Base-by-base conservation (phyloP, 2,329 filamentous ascomycete species). In the Alternaria panax region DNA sequence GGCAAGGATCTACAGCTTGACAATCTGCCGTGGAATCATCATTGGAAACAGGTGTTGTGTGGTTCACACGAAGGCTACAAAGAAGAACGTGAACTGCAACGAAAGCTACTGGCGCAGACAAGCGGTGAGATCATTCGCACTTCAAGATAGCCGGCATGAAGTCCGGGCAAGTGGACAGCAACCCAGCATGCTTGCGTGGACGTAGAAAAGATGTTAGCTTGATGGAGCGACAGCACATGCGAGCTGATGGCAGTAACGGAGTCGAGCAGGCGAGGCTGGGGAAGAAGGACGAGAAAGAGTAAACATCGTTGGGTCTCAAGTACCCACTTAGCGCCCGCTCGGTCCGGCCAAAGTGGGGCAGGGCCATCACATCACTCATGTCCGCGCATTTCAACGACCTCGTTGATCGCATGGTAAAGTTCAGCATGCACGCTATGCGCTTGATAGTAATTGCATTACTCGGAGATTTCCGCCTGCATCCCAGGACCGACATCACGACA, bases 221-320 rank as follows among this genome's bases (percentile, higher is more conserved):
- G 20, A 11, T 14, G 20, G 24, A 2, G 12, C 38, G 6, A 24
- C 16, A 24, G 45, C 28, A 32, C 14, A 25, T 48, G 45, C 16
- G 12, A 32, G 34, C 20, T 34, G 20, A 48, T 34, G 14, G 32
- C 14, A 36, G 20, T 14, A 48, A 34, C 20, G 32, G 12, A 12
- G n/a, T 48, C 12, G 45, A 34, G 14, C 24, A 24, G 30, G 32
- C 30, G 45, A 34, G 30, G 45, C 18, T 14, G 18, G 11, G 45
- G 2, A 36, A 48, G 45, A 22, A 34, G 30, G 20, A 48, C 9
- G 14, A 34, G 45, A 48, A 48, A 48, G 45, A 48, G 45, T 16
- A 48, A 48, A 48, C 45, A 48, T 48, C 45, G 45, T 48, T 48
- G 45, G 45, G 28, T 32, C 30, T 34, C 7, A 18, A n/a, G 45